A percentile compares a stretch with the other conserved stretches of the same genome.
Evolutionary conservation across 441 rosid species (phyloP).

Genomic region (Adansonia rubrostipa): DNA sequence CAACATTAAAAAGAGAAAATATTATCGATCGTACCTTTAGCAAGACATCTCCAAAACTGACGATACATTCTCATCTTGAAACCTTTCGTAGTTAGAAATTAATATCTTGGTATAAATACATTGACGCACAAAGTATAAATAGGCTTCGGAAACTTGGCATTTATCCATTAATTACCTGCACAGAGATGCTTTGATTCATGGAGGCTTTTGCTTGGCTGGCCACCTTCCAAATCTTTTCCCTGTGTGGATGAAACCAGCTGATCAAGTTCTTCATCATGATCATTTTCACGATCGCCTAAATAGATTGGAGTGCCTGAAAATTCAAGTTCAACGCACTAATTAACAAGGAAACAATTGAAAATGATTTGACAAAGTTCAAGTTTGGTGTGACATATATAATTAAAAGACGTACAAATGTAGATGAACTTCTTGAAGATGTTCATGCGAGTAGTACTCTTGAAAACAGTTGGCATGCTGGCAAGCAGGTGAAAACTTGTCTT

Average conservation of each 20-base stretch:
- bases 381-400: background rate
- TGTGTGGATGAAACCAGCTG: background rate
- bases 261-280: background rate
- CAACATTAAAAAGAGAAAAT: background rate
- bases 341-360: background rate
- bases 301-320: background rate
- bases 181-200: background rate
- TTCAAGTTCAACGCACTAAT: background rate
- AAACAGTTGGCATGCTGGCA: conserved; percentile 36
- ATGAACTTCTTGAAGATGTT: background rate
- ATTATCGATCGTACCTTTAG: background rate
- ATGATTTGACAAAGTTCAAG: background rate
- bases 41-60: background rate
- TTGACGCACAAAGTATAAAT: background rate
- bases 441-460: background rate
- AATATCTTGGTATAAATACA: background rate
- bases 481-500: conserved; percentile 32
- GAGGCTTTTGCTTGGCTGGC: background rate
- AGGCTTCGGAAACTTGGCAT: background rate
- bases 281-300: background rate
- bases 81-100: background rate
- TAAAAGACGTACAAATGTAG: conserved; percentile 32
- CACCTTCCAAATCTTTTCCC: background rate
- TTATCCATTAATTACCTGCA: background rate
- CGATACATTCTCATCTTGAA: background rate